A percentile compares a stretch with the other conserved stretches of the same genome.
Conservation (phyloP, 1,284 basidiomycete species). For the Pholiota adiposa region DNA sequence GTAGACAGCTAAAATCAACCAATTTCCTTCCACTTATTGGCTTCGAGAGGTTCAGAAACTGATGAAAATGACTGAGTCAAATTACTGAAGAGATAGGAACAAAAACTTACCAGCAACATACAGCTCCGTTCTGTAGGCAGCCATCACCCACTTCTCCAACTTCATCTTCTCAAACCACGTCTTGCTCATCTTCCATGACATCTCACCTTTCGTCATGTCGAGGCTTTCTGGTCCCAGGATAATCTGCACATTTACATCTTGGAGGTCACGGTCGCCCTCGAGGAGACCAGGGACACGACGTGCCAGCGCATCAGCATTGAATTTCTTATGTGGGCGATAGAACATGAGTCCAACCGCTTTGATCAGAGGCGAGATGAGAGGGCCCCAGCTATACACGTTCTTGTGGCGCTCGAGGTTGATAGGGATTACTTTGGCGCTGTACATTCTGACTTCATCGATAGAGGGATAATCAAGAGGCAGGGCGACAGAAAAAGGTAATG, state of each 20-base stretch:
- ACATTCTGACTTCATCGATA: slow-evolving; percentile 14
- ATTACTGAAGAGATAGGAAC: neutral
- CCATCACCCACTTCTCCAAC: slow-evolving; percentile 29
- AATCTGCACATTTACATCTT: slow-evolving; percentile 23
- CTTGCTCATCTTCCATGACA: slow-evolving; percentile 35
- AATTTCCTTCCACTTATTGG: neutral
- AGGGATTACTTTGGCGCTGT: slow-evolving; percentile 26
- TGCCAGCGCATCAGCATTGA: slow-evolving; percentile 17
- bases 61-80: neutral
- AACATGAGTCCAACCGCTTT: slow-evolving; percentile 29
- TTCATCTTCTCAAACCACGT: slow-evolving; percentile 28
- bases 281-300: slow-evolving; percentile 13
- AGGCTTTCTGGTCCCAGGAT: slow-evolving; percentile 15
- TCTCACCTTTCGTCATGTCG: slow-evolving; percentile 13
- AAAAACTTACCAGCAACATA: slow-evolving; percentile 9
- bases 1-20: too few species aligned
- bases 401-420: slow-evolving; percentile 15
- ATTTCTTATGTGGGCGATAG: slow-evolving; percentile 18
- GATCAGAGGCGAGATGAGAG: slow-evolving; percentile 18
- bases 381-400: slow-evolving; percentile 11
- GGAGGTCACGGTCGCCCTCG: slow-evolving; percentile 24
- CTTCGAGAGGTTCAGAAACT: neutral
- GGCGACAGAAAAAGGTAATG: slow-evolving; percentile 33
- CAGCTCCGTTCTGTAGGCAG: slow-evolving; percentile 22
- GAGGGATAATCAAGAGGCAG: slow-evolving; percentile 25